Evolutionary conservation across 129 eudicot genomes (phyloP).

Genomic region (Centaurea solstitialis): DNA sequence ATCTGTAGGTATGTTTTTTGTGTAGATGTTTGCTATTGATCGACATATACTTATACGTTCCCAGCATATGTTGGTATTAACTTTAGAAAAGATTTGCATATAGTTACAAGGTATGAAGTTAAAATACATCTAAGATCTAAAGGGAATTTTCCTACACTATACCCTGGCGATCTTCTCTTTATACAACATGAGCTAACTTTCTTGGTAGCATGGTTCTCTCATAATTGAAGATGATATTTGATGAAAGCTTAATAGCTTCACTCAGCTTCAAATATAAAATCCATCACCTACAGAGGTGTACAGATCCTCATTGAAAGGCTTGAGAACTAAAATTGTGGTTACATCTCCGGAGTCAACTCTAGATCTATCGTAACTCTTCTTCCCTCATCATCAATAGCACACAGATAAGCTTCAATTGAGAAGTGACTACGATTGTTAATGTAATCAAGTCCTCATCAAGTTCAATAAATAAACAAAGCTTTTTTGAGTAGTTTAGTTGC

Average conservation of each 20-base stretch:
- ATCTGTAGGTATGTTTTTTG: constrained; percentile 5
- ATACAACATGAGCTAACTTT: not conserved
- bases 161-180: not conserved
- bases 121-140: not conserved
- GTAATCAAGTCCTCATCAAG: too few species aligned
- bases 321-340: not conserved
- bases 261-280: not conserved
- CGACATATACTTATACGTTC: constrained; percentile 4
- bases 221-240: not conserved
- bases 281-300: not conserved
- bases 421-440: too few species aligned
- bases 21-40: not conserved
- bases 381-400: too few species aligned
- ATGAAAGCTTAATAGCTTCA: not conserved
- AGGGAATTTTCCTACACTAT: constrained; percentile 2
- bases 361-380: too few species aligned
- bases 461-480: too few species aligned
- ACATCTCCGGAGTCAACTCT: too few species aligned
- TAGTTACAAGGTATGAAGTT: constrained; percentile 9
- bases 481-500: too few species aligned
- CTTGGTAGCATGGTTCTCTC: not conserved
- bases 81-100: constrained; percentile 9
- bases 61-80: constrained; percentile 6
- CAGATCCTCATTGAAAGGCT: not conserved
- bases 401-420: not conserved